Evolutionary conservation across 495 filamentous ascomycete species (phyloP), one percentile per base, ranked within the genome.

Genomic region (Aspergillus incahuasiensis): DNA sequence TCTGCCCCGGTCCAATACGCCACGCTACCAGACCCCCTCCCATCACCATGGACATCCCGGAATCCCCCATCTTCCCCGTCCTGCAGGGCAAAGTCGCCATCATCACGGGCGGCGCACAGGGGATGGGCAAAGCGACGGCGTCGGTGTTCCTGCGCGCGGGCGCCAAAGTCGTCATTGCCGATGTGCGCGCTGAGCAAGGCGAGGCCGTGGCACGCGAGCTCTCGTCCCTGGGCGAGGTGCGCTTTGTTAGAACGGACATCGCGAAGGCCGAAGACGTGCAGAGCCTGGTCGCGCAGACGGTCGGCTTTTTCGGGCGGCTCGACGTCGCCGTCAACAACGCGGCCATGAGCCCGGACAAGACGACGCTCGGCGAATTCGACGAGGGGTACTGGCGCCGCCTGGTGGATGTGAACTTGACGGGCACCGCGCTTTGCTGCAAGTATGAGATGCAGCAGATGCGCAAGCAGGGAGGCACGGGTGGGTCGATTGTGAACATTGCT

Each of bases 111-210:
- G 77, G 54, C 4, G 65, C 60, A 34, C 68, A 69, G 35, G 77
- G 77, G 15, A 74, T 79, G 18, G 77, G 77, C 55, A 74, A 75
- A 61, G 71, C 68, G 1, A 74, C 66, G 30, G 73, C 75, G 15
- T 58, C 58, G 5, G 59, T 70, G 0, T 69, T 76, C 52, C 54
- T 70, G 6, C 61, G 64, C 41, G 71, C 69, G 22, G 73, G 73
- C 21, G 73, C 69, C 28, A 73, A 63, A 45, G 70, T 80, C 15
- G 70, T 73, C 0, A 66, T 80, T 47, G 76, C 69, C 35, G 77
- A 80, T 49, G 57, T 78, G 25, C 67, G 71, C 19, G n/a, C 20
- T 50, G 62, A 65, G 5, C 60, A 66, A 5, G 70, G 68, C 12
- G 51, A 60, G 24, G 63, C 67, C 16, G 18, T 62, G 1, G 61